Base-by-base conservation (phyloP, 2,329 filamentous ascomycete genomes). In the Corynespora cassiicola region DNA sequence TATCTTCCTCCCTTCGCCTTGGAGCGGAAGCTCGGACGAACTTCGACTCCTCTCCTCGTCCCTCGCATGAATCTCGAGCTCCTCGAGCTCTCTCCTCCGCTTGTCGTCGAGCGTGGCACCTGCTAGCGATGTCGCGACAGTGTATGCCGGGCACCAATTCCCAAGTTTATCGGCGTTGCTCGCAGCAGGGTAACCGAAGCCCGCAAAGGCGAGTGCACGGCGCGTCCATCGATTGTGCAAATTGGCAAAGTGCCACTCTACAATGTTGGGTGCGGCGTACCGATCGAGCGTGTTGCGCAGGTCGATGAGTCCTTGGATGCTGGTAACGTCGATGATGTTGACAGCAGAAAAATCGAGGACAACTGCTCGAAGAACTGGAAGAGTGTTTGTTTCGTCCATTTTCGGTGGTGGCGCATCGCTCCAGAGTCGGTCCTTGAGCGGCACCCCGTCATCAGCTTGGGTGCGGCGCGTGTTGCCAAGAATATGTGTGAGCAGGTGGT, bases 401-500 rank as follows among this genome's bases (percentile, higher is more conserved):
- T 36, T 12, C 68, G 75, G 45, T 65, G 72, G 6, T 74, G 68
- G 44, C 3, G 51, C 36, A 11, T 82, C 77, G 50, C 80, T 81
- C 80, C 80, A 83, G 0, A 79, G 75, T 1, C 78, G 73, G 45
- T 82, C 65, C 34, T 44, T 37, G 5, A 45, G 24, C 7, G 42
- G 47, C 4, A 58, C 34, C 6, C 52, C 54, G 24, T 58, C 54
- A n/a, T 57, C 49, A 0, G 27, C 9, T 9, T 37, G 31, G 7
- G 52, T 56, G 6, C 41, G 58, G 3, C 56, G 52, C 2, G 61
- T 64, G 21, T 60, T 42, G 8, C 76, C 67, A 52, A 86, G 86
- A 30, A 95, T 82, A 52, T 84, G 81, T 2, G 78, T 71, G 2
- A 83, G 81, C 33, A 95, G 76, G 59, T 88, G 80, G 58, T 95